Evolutionary conservation across 371 early-diverging fungal species (phyloP), one percentile per base, ranked within the genome.

Genomic region (Mortierella sp.): DNA sequence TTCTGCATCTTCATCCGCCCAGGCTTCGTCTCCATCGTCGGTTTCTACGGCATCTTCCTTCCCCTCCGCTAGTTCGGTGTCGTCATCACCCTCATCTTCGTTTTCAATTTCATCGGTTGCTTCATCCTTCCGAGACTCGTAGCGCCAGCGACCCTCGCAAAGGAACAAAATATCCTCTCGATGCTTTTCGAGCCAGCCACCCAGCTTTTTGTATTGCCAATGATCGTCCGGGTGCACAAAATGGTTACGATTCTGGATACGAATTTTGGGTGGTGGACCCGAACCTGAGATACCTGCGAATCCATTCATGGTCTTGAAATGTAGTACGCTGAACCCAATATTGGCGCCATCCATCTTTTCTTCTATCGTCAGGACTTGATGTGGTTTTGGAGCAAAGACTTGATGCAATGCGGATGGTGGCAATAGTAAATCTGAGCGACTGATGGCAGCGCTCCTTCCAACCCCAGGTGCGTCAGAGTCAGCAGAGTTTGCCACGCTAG

Each of bases 281-380:
- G 65, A 38, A 1, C 48, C 60, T 2, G 69, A 24, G 3, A 68
- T 9, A 2, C 70, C 63, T 36, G 66, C 73, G 38, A 70, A 71
- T 1, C 74, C 74, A 48, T 65, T 58, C 63, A 80, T 69, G 0
- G 71, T 65, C 63, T 75, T 74, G 76, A 80, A 80, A 47, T 80
- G 81, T 28, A 80, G 8, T 0, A 83, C 78, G 53, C 73, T 71
- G 58, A 85, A 65, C 10, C 89, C 90, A 68, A 89, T 61, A 65
- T 89, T 89, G 43, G 89, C 89, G 16, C 90, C 90, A 52, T 89
- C 90, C 59, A 89, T 69, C 68, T 89, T 89, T 69, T 89, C 90
- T 64, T 89, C 88, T 5, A 88, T 70, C 4, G 85, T 84, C 21
- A 89, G 33, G 10, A 70, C 66, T 47, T 74, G 77, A 16, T 70